phyloP scores from a whole-genome alignment of 2,329 filamentous ascomycete genomes.

The Diaporthe sp. region DNA sequence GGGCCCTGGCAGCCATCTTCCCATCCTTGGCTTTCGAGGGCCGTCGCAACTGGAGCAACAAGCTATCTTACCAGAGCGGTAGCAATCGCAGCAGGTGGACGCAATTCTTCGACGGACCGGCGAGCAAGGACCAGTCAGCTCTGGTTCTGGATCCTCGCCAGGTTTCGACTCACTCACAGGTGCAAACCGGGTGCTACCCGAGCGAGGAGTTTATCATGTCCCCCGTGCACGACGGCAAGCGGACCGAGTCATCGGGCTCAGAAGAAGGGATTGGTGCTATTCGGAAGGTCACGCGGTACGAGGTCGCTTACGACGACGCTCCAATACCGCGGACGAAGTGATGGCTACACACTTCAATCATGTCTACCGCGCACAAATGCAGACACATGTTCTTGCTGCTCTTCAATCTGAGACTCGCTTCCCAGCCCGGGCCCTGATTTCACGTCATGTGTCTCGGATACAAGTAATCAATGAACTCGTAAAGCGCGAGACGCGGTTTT shows the following conservation, averaged over 20 bases:
- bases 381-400: background rate
- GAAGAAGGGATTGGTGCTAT: background rate
- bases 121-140: background rate
- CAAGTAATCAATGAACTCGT: background rate
- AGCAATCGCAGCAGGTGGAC: slow-evolving; percentile 13
- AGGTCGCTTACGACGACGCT: slow-evolving; percentile 11
- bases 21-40: background rate
- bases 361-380: background rate
- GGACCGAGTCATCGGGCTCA: background rate
- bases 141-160: slow-evolving; percentile 4
- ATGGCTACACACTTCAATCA: background rate
- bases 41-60: background rate
- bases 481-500: background rate
- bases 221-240: background rate
- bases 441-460: background rate
- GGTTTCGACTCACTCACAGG: background rate
- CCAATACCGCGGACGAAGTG: background rate
- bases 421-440: background rate
- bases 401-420: background rate
- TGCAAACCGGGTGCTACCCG: background rate
- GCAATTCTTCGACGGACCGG: background rate
- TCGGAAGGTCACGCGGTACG: slow-evolving; percentile 20
- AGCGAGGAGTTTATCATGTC: slow-evolving; percentile 28
- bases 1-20: background rate
- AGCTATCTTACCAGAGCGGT: background rate